Evolutionary conservation across 139 green algal genomes (phyloP), one percentile per base, ranked within the genome.

Genomic region (Pseudopediastrum boryanum): DNA sequence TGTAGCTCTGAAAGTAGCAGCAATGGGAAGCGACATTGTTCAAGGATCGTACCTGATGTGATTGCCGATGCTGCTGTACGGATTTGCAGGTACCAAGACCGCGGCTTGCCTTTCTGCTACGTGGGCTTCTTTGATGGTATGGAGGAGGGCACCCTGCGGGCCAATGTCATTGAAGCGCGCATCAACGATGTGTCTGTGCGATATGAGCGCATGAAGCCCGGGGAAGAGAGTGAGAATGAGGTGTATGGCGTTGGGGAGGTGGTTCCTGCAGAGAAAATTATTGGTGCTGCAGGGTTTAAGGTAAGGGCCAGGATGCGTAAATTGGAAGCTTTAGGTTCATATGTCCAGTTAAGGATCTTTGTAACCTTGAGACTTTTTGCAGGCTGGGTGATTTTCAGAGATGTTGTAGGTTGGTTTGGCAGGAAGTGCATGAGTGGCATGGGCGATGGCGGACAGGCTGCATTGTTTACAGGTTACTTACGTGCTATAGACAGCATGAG

Each of bases 61-160:
- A n/a, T n/a, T 35, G 27, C 69, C 33, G 27, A 44, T 75, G 67
- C 27, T 75, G 67, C 44, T 75, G 44, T 5, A 10, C 16, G 46
- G 13, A 56, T 16, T 16, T 56, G 46, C 71, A 92, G 87, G 87
- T 92, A 92, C 77, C 88, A 92, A 71, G 81, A 85, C 48, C 82
- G 84, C 46, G 88, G 88, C 1, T 83, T 89, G 69, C 86, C 86
- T 8, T 90, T 92, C 72, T 92, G 85, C 70, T 92, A 92, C 62
- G 86, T 92, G 27, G 83, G 84, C 35, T 89, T 84, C 79, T 90
- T 92, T 79, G 85, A 90, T 50, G 88, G 88, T 64, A 88, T 92
- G 85, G 85, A 90, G 54, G 83, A 90, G 71, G 85, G 88, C 48
- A 77, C 65, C 6, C 76, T 92, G 80, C 72, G 82, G 9, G 88